Conservation (phyloP, 2,329 filamentous ascomycete genomes). For the Cladobotryum protrusum region DNA sequence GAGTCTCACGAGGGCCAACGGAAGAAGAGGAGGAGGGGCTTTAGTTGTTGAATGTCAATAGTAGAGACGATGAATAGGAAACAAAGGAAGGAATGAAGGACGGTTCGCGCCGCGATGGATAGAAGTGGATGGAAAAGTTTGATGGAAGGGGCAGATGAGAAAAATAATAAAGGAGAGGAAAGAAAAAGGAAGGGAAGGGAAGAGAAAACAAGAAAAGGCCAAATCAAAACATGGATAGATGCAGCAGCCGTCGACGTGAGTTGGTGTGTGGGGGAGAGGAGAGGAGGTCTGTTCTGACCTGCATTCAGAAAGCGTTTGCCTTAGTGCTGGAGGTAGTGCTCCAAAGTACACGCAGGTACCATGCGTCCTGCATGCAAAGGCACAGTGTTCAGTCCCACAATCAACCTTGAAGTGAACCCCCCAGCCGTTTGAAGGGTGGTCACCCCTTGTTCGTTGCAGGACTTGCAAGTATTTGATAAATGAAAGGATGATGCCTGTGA, state of each 20-base stretch:
- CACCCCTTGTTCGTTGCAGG: not conserved
- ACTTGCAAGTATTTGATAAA: not conserved
- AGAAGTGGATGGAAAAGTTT: not conserved
- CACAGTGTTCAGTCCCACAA: too few species aligned
- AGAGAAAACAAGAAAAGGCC: not conserved
- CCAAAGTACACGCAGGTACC: too few species aligned
- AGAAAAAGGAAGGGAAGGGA: constrained; percentile 2
- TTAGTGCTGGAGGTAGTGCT: too few species aligned
- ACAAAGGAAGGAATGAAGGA: constrained; percentile 5
- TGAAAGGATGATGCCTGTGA: not conserved
- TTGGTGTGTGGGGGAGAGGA: not conserved
- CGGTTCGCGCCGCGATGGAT: too few species aligned
- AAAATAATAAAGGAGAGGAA: constrained; percentile 6
- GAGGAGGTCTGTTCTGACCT: not conserved
- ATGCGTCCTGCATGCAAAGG: too few species aligned
- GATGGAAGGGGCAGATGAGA: not conserved
- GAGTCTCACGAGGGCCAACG: not conserved
- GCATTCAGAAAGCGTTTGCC: not conserved
- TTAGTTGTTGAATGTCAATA: constrained; percentile 1
- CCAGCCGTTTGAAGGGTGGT: not conserved
- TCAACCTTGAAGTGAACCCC: not conserved
- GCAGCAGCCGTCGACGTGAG: too few species aligned
- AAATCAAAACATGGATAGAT: constrained; percentile 8
- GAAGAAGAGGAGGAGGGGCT: not conserved
- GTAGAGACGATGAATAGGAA: constrained; percentile 5